Percentiles rank a stretch among this genome's conserved stretches.
Evolutionary conservation across 352 stramenopile species (phyloP).

Genomic region (Phytophthora sp.): DNA sequence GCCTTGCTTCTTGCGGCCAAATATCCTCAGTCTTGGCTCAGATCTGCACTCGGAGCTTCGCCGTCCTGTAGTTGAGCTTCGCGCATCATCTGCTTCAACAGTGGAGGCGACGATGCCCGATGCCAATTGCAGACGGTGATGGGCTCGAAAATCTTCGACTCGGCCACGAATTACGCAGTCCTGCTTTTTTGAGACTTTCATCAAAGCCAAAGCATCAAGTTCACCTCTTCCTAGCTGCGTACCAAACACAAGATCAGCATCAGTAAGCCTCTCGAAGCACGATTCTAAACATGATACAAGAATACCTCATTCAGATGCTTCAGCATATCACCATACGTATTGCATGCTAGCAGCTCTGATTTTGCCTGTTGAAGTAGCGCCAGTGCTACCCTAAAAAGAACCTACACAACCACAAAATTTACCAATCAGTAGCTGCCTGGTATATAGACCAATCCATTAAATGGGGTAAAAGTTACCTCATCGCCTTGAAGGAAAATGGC

Average conservation of each 20-base stretch:
- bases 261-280: neutral
- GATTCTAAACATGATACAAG: neutral
- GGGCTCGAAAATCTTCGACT: conserved; percentile 85
- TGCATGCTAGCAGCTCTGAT: conserved; percentile 55
- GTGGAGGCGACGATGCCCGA: conserved; percentile 80
- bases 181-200: conserved; percentile 64
- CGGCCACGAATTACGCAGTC: conserved; percentile 69
- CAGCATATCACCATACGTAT: conserved; percentile 81
- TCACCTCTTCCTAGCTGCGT: conserved; percentile 64
- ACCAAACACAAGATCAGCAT: neutral
- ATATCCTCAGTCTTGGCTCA: conserved; percentile 61
- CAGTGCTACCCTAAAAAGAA: conserved; percentile 80
- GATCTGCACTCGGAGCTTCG: conserved; percentile 49
- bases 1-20: conserved; percentile 68
- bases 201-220: conserved; percentile 51
- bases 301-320: conserved; percentile 85
- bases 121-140: conserved; percentile 81
- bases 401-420: conserved; percentile 32
- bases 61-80: conserved; percentile 36
- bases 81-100: conserved; percentile 52
- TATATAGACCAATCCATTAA: neutral
- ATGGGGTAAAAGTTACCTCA: conserved; percentile 51
- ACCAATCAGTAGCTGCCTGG: conserved; percentile 4
- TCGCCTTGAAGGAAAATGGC: conserved; percentile 83
- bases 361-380: conserved; percentile 78